Base-by-base conservation (phyloP, 257 asterid genomes). In the Linaria vulgaris region DNA sequence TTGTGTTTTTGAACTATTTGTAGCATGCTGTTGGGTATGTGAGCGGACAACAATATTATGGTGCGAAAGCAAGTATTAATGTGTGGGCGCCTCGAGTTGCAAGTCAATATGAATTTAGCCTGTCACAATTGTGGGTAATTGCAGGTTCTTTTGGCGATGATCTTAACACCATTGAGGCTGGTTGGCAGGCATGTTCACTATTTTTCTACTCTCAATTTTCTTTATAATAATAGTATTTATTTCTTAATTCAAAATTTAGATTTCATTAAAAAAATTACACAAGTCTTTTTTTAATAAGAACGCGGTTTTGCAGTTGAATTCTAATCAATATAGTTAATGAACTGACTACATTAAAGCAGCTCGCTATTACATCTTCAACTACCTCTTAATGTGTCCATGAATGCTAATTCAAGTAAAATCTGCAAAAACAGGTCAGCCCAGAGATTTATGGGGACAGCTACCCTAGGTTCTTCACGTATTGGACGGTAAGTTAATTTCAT, bases 11-110 rank as follows among this genome's bases (percentile, higher is more conserved):
- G n/a, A n/a, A n/a, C n/a, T n/a, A n/a, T 51, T 25, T 67, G 53
- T 79, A 90, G 97, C 97, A 90, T 78, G 97, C 97, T 1, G 96
- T 90, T 41, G 97, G 97, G 34, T 90, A 88, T 82, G 96, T 85
- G 45, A 83, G 69, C 70, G 96, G 97, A 66, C 85, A 80, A 24
- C 74, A 78, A 58, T 90, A 83, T 43, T 90, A 88, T 64, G 97
- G 96, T 23, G 95, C 96, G 68, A 90, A 90, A 74, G 97, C 94
- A 62, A 90, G 94, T 51, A 73, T 90, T 71, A 90, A 88, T 63
- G 97, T 90, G 51, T 90, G 97, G 97, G 79, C 89, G 24, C 96
- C 97, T 4, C 62, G 47, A 13, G 96, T 90, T 48, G 78, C 72
- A 37, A 85, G 78, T 21, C 94, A 68, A 10, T 80, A 83, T 63